Base-by-base conservation (phyloP, 2,329 filamentous ascomycete genomes). In the Ceratocystis colombiana region DNA sequence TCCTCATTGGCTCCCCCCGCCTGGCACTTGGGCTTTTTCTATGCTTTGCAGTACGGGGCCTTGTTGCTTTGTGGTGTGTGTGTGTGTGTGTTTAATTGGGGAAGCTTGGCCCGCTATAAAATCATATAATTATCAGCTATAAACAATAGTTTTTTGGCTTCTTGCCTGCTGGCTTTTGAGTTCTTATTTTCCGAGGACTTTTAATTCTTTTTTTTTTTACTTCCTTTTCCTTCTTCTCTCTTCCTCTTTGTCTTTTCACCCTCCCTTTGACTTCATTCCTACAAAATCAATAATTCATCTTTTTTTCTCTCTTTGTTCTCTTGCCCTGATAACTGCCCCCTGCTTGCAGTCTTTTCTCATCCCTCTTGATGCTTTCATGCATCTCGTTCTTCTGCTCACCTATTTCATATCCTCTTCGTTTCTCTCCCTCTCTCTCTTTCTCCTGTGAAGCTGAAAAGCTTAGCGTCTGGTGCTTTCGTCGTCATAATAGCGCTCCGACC, bases 401-500 rank as follows among this genome's bases (percentile, higher is more conserved):
- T 59, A 7, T 37, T 59, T 30, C 20, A 17, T 33, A 25, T 55
- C 25, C 20, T 22, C 8, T 28, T 25, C 15, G 50, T 30, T 33
- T 59, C 55, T 37, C 15, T 8, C 55, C 4, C 2, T 20, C 6
- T 10, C 15, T 20, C 3, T 59, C 17, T 6, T 25, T 25, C n/a
- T 28, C 20, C 10, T 53, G 48, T 28, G 48, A 53, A 53, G 48
- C 48, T 59, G 17, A 15, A 7, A 59, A 17, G 15, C 53, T n/a
- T n/a, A 59, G 55, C 30, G 55, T 37, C 55, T 22, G 8, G 25
- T 20, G 17, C 20, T 12, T 10, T 37, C 15, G 55, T 59, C 15
- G 55, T 59, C 55, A 59, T 59, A 59, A 59, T 59, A 59, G 28
- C 25, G 30, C 30, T n/a, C 25, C 55, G 55, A 59, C 28, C 55